phyloP scores from a whole-genome alignment of 2,329 filamentous ascomycete genomes.

The Pseudogymnoascus sp. region DNA sequence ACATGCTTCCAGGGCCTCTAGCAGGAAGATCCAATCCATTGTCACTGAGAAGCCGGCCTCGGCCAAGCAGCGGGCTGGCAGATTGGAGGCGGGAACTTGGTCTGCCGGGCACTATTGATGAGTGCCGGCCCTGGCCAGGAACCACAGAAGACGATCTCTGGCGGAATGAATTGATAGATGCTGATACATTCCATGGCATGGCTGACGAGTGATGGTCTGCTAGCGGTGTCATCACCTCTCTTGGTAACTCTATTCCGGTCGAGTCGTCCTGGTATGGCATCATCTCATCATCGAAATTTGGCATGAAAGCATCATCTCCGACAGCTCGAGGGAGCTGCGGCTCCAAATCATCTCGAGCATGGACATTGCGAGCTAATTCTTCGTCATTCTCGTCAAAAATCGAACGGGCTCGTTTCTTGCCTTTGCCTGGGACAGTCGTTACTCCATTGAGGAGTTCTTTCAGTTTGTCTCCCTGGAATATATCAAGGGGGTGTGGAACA shows the following conservation, averaged over 20 bases:
- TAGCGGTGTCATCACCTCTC: constrained; percentile 58
- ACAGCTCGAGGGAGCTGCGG: constrained; percentile 29
- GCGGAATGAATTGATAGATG: constrained; percentile 45
- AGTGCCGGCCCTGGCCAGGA: constrained; percentile 29
- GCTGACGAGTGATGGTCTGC: constrained; percentile 58
- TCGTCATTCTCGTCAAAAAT: constrained; percentile 19
- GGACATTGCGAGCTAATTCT: constrained; percentile 29
- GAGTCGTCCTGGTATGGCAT: constrained; percentile 11
- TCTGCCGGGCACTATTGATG: constrained; percentile 26
- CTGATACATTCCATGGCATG: constrained; percentile 63
- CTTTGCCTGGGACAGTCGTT: not conserved
- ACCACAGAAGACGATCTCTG: constrained; percentile 31
- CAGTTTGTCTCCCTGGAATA: constrained; percentile 51
- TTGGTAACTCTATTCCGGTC: constrained; percentile 56
- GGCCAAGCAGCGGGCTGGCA: constrained; percentile 53
- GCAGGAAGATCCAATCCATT: constrained; percentile 19
- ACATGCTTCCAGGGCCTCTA: constrained; percentile 11
- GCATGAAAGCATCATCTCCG: constrained; percentile 29
- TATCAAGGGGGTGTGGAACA: constrained; percentile 41
- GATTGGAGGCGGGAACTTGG: constrained; percentile 46
- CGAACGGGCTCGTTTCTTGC: not conserved
- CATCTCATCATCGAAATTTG: constrained; percentile 32
- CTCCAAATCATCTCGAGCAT: constrained; percentile 29
- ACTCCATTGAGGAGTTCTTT: constrained; percentile 30
- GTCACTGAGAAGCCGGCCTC: constrained; percentile 27